Conservation (phyloP, 441 rosid genomes). For the Francoa sonchifolia region DNA sequence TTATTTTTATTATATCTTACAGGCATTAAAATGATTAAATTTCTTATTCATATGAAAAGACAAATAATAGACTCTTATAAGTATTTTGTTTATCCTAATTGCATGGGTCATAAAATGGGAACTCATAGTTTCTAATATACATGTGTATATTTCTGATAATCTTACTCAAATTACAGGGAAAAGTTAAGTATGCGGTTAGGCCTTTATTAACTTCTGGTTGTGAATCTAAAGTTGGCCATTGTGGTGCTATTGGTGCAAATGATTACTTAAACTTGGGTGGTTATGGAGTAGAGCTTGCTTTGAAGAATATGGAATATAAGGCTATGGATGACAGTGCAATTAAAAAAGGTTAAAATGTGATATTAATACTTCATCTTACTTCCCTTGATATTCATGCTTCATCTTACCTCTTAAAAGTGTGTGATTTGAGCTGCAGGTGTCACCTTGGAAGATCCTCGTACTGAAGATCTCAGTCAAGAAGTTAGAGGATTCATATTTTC, state of each 20-base stretch:
- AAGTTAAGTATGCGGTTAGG: constrained; percentile 79
- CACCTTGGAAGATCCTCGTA: constrained; percentile 91
- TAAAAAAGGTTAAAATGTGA: constrained; percentile 62
- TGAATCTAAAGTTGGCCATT: constrained; percentile 52
- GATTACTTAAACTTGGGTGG: constrained; percentile 86
- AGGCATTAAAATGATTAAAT: not conserved
- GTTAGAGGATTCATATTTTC: constrained; percentile 98
- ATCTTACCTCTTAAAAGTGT: constrained; percentile 11
- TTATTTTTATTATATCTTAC: constrained; percentile 1
- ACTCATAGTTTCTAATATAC: too few relatives aligned
- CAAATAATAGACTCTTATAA: too few relatives aligned
- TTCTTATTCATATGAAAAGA: not conserved
- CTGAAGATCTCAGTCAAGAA: constrained; percentile 99
- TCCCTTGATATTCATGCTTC: constrained; percentile 2
- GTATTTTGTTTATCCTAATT: constrained; percentile 4
- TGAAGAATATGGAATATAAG: constrained; percentile 99
- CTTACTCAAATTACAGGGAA: constrained; percentile 61
- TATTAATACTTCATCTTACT: not conserved
- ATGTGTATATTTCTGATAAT: too few relatives aligned
- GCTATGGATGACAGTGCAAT: constrained; percentile 95
- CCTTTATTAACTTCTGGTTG: constrained; percentile 88
- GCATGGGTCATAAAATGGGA: too few relatives aligned
- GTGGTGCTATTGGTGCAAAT: constrained; percentile 78
- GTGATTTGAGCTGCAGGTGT: constrained; percentile 61
- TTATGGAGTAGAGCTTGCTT: constrained; percentile 97